These are phyloP conservation scores for Ilex asprella DNA, from an alignment of 257 asterid species.

Conservation along the genomic window DNA sequence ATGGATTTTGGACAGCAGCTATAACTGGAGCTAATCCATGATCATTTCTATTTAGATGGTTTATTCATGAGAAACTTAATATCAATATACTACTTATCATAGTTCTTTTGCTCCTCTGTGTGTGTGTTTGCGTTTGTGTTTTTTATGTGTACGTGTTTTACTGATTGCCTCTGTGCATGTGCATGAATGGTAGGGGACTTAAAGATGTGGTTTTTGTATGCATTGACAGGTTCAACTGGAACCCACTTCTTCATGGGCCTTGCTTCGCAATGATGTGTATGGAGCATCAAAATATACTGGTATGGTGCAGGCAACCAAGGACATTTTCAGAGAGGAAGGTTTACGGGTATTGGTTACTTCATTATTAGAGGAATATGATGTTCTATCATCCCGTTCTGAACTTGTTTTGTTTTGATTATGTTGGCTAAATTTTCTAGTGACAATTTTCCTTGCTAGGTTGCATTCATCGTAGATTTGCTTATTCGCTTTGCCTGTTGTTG, in stretches of 20 bases:
- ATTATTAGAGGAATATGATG: background rate
- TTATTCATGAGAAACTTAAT: too few relatives aligned
- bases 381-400: background rate
- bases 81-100: background rate
- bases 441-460: background rate
- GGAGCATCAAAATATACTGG: constrained; percentile 71
- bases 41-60: too few relatives aligned
- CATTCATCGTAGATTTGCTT: background rate
- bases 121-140: background rate
- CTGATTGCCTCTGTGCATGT: background rate
- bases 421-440: background rate
- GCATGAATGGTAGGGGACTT: constrained; percentile 5
- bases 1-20: too few relatives aligned
- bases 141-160: background rate
- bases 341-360: constrained; percentile 44
- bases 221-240: constrained; percentile 79
- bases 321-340: constrained; percentile 93
- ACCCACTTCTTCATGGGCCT: constrained; percentile 80
- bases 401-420: background rate
- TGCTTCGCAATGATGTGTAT: constrained; percentile 45
- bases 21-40: too few relatives aligned
- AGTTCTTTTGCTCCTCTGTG: constrained; percentile 1
- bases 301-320: constrained; percentile 85
- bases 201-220: constrained; percentile 5
- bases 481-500: background rate